Percentiles rank a stretch among this genome's conserved stretches.
These are phyloP conservation scores for Raddia distichophylla DNA, from an alignment of 176 grass and related monocot species.

Conservation along the genomic window DNA sequence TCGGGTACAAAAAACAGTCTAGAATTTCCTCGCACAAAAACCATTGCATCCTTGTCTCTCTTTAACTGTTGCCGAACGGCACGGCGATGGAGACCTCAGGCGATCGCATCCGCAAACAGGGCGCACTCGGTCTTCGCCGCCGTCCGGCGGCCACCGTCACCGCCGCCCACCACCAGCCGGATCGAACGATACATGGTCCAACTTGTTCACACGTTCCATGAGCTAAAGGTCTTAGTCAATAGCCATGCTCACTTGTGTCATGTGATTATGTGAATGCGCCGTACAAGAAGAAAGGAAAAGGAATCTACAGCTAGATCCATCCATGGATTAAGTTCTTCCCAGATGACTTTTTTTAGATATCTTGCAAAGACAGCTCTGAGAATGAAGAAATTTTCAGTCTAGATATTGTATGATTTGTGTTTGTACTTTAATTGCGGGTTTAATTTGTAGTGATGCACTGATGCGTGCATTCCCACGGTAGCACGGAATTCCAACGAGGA, in stretches of 20 bases:
- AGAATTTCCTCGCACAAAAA: not conserved
- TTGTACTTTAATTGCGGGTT: not conserved
- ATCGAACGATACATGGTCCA: not conserved
- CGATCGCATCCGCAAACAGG: not conserved
- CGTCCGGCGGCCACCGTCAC: not conserved
- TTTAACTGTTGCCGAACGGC: conserved; percentile 3
- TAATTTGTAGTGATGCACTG: not conserved
- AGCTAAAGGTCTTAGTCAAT: not conserved
- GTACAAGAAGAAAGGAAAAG: not conserved
- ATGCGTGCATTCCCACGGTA: not conserved
- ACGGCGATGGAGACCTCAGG: not conserved
- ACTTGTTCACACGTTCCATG: conserved; percentile 42
- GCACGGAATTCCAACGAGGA: conserved; percentile 19
- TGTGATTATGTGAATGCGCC: not conserved
- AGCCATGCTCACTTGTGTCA: not conserved
- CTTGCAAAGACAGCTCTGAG: conserved; percentile 5
- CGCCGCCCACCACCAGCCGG: conserved; percentile 15
- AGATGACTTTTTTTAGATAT: not conserved
- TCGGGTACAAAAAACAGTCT: not conserved
- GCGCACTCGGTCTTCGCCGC: not conserved
- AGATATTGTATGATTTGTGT: not conserved
- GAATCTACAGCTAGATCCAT: not conserved
- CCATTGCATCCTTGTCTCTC: not conserved
- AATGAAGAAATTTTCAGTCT: not conserved
- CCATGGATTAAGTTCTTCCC: not conserved